These are phyloP conservation scores for Paraphaeosphaeria sporulosa DNA, from an alignment of 2,329 filamentous ascomycete species.

Conservation along the genomic window DNA sequence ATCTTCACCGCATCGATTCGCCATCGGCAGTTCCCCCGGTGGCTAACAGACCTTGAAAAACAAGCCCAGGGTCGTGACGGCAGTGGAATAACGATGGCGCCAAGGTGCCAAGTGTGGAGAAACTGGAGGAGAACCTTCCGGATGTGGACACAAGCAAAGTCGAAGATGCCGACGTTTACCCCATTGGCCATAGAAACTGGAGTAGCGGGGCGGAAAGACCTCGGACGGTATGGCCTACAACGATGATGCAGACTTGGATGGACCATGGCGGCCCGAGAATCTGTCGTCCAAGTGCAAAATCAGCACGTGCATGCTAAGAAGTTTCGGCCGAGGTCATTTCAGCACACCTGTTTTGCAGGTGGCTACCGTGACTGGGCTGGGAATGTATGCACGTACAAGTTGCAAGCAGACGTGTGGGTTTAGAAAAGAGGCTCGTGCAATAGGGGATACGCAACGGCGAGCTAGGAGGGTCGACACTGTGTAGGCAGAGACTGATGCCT, in stretches of 20 bases:
- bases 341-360: no score
- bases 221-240: background rate
- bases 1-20: background rate
- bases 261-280: background rate
- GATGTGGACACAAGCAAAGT: background rate
- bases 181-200: conserved; percentile 1
- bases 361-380: no score
- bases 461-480: no score
- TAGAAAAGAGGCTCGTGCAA: no score
- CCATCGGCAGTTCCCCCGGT: conserved; percentile 11
- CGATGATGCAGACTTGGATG: background rate
- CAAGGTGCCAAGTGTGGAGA: conserved; percentile 17
- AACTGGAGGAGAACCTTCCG: conserved; percentile 11
- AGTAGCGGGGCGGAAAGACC: conserved; percentile 1
- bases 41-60: background rate
- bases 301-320: background rate
- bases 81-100: conserved; percentile 6
- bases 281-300: background rate
- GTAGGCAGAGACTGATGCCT: no score
- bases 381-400: no score
- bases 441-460: no score
- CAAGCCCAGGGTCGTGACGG: background rate
- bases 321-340: background rate
- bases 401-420: no score
- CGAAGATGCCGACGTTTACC: background rate